A percentile compares a stretch with the other conserved stretches of the same genome.
Evolutionary conservation across 1,284 basidiomycete genomes (phyloP).

Genomic region (Peniophora sp.): DNA sequence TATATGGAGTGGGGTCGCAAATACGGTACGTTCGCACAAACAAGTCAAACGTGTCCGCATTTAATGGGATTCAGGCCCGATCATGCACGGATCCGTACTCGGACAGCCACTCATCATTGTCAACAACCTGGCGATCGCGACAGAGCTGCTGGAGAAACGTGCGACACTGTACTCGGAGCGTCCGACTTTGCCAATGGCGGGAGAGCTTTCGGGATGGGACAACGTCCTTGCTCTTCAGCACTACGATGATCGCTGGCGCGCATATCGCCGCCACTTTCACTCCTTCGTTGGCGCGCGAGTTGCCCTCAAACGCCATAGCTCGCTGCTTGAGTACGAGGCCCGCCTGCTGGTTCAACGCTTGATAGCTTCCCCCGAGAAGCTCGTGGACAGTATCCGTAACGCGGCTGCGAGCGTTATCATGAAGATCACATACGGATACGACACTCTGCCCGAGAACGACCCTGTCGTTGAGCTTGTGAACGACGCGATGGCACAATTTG

Average conservation of each 20-base stretch:
- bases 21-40: conserved; percentile 15
- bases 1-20: conserved; percentile 46
- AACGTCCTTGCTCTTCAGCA: conserved; percentile 48
- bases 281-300: conserved; percentile 15
- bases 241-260: conserved; percentile 50
- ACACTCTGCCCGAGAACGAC: conserved; percentile 9
- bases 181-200: conserved; percentile 4
- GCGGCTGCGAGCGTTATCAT: conserved; percentile 5
- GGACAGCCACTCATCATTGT: conserved; percentile 11
- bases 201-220: conserved; percentile 49
- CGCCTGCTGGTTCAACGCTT: not conserved
- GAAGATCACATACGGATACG: conserved; percentile 13
- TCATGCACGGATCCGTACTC: conserved; percentile 10
- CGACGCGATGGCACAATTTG: conserved; percentile 9
- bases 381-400: not conserved
- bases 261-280: conserved; percentile 13
- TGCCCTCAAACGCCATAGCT: conserved; percentile 13
- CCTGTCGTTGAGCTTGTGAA: conserved; percentile 10
- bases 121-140: conserved; percentile 19
- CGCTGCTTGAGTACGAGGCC: conserved; percentile 15
- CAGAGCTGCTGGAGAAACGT: conserved; percentile 15
- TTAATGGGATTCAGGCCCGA: not conserved
- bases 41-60: not conserved
- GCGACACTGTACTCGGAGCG: conserved; percentile 15
- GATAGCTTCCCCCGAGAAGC: not conserved